Evolutionary conservation across 257 asterid species (phyloP).

Genomic region (Coffea eugenioides): DNA sequence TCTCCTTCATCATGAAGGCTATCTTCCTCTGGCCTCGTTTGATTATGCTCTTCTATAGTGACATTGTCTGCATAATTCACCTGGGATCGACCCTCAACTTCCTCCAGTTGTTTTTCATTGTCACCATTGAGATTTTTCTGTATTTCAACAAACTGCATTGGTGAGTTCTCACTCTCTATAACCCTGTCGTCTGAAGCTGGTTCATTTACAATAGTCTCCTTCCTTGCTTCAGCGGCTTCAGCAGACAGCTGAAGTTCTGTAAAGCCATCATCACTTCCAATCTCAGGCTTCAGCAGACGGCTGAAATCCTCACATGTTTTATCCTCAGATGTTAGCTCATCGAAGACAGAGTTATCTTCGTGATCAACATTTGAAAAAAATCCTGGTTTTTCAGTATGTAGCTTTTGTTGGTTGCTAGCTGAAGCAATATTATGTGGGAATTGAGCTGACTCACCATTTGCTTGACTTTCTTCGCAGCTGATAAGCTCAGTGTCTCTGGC

Average conservation of each 20-base stretch:
- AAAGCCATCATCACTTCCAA: not conserved
- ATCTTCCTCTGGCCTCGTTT: not conserved
- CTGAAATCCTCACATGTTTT: not conserved
- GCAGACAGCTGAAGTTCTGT: conserved; percentile 9
- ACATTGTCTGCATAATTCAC: not conserved
- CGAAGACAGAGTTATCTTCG: conserved; percentile 12
- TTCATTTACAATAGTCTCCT: conserved; percentile 16
- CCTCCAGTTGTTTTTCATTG: not conserved
- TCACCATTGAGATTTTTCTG: conserved; percentile 10
- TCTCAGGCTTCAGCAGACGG: conserved; percentile 2
- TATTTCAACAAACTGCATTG: conserved; percentile 1
- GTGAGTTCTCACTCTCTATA: conserved; percentile 7
- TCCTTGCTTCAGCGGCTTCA: not conserved
- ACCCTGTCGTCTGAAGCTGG: conserved; percentile 12
- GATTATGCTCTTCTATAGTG: not conserved
- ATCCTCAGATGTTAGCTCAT: conserved; percentile 15
- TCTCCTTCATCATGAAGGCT: conserved; percentile 11
- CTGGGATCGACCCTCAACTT: conserved; percentile 18
- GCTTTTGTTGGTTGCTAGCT: not conserved
- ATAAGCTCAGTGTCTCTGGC: conserved; percentile 13
- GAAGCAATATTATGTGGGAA: not conserved
- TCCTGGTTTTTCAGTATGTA: conserved; percentile 10
- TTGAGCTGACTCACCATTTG: conserved; percentile 8
- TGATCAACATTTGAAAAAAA: not conserved
- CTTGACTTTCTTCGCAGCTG: conserved; percentile 4